Percentiles rank a stretch among this genome's conserved stretches.
Evolutionary conservation across 1,284 basidiomycete species (phyloP).

Genomic region (Austropuccinia psidii): DNA sequence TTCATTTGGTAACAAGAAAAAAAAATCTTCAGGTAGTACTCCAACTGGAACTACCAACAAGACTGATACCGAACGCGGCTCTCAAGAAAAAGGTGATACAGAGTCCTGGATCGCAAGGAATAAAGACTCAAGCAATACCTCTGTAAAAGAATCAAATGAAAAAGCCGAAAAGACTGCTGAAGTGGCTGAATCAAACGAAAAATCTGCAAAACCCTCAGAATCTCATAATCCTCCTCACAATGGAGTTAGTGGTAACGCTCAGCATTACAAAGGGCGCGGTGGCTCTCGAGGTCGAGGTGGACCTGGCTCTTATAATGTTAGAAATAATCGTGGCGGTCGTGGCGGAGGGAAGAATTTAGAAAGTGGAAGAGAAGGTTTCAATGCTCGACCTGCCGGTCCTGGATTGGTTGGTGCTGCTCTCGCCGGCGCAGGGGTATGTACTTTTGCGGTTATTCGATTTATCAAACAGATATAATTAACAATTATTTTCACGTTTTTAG

Average conservation of each 20-base stretch:
- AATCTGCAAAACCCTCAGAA: neutral
- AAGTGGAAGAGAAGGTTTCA: conserved; percentile 9
- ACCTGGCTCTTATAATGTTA: conserved; percentile 4
- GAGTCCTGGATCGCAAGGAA: neutral
- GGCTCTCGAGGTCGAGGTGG: conserved; percentile 21
- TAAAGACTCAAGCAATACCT: neutral
- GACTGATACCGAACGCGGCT: conserved; percentile 15
- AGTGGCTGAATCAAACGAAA: neutral
- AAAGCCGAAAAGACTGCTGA: neutral
- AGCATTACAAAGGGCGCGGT: neutral
- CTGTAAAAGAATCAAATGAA: neutral
- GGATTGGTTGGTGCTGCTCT: conserved; percentile 27
- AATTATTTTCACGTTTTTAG: too few relatives aligned
- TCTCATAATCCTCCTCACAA: neutral
- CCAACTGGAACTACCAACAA: neutral
- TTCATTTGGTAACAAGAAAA: conserved; percentile 15
- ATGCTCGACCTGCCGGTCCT: conserved; percentile 20
- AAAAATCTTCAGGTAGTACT: conserved; percentile 7
- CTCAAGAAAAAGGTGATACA: neutral
- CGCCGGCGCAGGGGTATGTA: conserved; percentile 20
- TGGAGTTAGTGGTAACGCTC: neutral
- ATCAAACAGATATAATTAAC: too few relatives aligned
- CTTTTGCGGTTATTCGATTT: too few relatives aligned
- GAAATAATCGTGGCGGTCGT: conserved; percentile 1
- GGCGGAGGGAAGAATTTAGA: neutral